Percentiles rank a stretch among this genome's conserved stretches.
These are phyloP conservation scores for Trifolium fragiferum DNA, from an alignment of 306 rosid species.

Conservation along the genomic window DNA sequence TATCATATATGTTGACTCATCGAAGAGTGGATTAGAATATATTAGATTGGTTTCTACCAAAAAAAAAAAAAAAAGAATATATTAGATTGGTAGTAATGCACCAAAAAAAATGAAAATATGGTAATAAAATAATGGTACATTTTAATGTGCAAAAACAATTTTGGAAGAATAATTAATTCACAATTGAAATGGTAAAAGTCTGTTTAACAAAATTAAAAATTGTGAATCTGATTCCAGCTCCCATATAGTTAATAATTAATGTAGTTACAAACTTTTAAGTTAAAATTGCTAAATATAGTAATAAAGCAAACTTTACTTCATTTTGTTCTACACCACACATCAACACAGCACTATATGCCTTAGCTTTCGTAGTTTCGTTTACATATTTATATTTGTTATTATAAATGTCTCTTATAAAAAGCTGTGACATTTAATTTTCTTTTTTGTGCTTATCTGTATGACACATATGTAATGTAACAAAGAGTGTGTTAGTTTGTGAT, in stretches of 20 bases:
- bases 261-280: neutral
- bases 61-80: too few relatives aligned
- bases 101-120: too few relatives aligned
- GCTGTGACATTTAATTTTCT: neutral
- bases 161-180: too few relatives aligned
- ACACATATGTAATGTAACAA: neutral
- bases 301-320: neutral
- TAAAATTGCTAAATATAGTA: constrained; percentile 9
- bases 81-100: too few relatives aligned
- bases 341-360: neutral
- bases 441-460: neutral
- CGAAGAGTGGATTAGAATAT: too few relatives aligned
- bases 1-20: too few relatives aligned
- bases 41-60: too few relatives aligned
- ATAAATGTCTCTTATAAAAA: neutral
- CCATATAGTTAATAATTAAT: neutral
- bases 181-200: too few relatives aligned
- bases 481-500: neutral
- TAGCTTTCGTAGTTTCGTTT: neutral
- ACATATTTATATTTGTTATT: neutral
- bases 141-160: too few relatives aligned
- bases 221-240: too few relatives aligned
- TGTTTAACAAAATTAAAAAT: too few relatives aligned
- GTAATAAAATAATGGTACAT: too few relatives aligned
- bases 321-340: neutral